Percentiles rank a stretch among this genome's conserved stretches.
Conservation (phyloP, 2,329 filamentous ascomycete species). For the Talaromyces sp. region DNA sequence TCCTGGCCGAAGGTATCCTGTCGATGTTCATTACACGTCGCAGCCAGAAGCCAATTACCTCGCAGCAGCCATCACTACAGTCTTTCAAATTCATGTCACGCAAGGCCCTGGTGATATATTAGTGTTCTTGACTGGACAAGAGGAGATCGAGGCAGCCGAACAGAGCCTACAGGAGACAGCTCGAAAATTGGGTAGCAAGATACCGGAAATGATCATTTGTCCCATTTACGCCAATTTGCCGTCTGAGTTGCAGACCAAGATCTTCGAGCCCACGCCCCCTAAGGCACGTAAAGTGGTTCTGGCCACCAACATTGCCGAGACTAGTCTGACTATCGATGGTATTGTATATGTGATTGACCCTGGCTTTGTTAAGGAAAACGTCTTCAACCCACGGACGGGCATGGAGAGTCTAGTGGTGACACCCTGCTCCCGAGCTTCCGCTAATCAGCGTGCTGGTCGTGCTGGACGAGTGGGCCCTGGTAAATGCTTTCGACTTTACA, state of each 20-base stretch:
- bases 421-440: conserved; percentile 86
- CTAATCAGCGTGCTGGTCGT: conserved; percentile 89
- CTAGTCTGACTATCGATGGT: conserved; percentile 90
- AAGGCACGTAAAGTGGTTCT: conserved; percentile 87
- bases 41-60: conserved; percentile 94
- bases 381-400: conserved; percentile 86
- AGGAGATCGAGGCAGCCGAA: conserved; percentile 90
- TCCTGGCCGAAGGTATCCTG: conserved; percentile 82
- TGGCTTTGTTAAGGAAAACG: conserved; percentile 92
- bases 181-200: conserved; percentile 79
- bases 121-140: conserved; percentile 92
- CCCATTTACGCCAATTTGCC: conserved; percentile 95
- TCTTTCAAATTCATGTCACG: conserved; percentile 92
- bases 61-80: conserved; percentile 84
- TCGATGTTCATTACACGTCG: conserved; percentile 88
- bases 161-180: conserved; percentile 83
- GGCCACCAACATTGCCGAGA: conserved; percentile 97
- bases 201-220: conserved; percentile 84
- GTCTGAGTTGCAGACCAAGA: conserved; percentile 85
- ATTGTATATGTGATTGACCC: conserved; percentile 96
- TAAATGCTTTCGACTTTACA: conserved; percentile 92
- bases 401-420: conserved; percentile 92
- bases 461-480: conserved; percentile 90
- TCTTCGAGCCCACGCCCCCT: conserved; percentile 89
- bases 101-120: conserved; percentile 86